These are phyloP conservation scores for Spirogloea muscicola DNA, from an alignment of 139 green algal species.

Conservation along the genomic window DNA sequence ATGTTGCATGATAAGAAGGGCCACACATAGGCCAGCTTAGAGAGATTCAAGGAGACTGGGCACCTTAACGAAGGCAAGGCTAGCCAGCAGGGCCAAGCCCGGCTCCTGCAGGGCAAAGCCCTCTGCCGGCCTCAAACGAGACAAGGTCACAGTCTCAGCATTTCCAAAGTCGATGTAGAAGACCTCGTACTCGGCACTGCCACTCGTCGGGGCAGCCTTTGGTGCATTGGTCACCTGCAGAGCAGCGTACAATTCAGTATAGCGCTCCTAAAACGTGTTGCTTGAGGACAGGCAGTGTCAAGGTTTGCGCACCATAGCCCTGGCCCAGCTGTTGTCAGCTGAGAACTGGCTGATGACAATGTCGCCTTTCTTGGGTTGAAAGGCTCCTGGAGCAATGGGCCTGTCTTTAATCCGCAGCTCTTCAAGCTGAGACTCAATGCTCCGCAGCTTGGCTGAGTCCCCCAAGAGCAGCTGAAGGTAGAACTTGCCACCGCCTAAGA, in stretches of 20 bases:
- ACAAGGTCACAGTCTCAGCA: slow-evolving; percentile 56
- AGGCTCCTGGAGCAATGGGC: slow-evolving; percentile 7
- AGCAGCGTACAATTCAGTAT: neutral
- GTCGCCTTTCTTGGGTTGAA: slow-evolving; percentile 41
- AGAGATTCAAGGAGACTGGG: too few species aligned
- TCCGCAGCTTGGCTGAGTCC: neutral
- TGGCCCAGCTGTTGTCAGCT: slow-evolving; percentile 39
- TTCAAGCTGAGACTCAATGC: slow-evolving; percentile 25
- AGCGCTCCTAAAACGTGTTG: too few species aligned
- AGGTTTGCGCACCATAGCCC: slow-evolving; percentile 37
- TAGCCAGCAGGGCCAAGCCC: too few species aligned
- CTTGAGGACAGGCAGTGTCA: too few species aligned
- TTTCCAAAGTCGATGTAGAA: slow-evolving; percentile 96
- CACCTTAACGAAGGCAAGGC: too few species aligned
- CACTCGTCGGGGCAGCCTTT: neutral
- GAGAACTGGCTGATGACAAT: slow-evolving; percentile 36
- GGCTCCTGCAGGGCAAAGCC: neutral
- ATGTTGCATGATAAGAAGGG: too few species aligned
- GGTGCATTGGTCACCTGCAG: slow-evolving; percentile 1
- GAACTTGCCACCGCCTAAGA: slow-evolving; percentile 67
- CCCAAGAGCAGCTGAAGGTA: slow-evolving; percentile 62
- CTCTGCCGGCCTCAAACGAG: slow-evolving; percentile 8
- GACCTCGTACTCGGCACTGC: slow-evolving; percentile 22
- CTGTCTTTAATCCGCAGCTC: slow-evolving; percentile 27
- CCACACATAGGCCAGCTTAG: too few species aligned